Conservation (phyloP, 2,329 filamentous ascomycete species). For the Dactylellina haptotyla region DNA sequence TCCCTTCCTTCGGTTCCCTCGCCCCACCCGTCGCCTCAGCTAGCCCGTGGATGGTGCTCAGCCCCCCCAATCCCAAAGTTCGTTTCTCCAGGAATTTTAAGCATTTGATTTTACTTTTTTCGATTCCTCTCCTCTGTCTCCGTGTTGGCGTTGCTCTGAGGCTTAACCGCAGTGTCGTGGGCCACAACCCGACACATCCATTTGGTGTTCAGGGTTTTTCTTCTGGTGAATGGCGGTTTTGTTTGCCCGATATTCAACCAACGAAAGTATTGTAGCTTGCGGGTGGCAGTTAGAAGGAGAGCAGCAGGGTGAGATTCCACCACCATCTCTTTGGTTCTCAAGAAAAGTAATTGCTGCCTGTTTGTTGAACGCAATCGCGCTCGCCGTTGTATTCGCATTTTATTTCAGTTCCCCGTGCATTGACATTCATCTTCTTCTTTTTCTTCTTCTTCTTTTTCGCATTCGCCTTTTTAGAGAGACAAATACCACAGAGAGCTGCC, state of each 20-base stretch:
- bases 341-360: neutral
- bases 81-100: conserved; percentile 7
- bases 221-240: neutral
- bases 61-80: neutral
- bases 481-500: neutral
- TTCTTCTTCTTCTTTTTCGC: too few relatives aligned
- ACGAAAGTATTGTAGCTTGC: too few relatives aligned
- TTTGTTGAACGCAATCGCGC: neutral
- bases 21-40: conserved; percentile 41
- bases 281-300: conserved; percentile 1
- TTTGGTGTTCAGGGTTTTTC: neutral
- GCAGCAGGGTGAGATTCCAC: neutral
- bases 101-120: neutral
- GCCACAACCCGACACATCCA: neutral
- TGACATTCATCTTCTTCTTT: neutral
- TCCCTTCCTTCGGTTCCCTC: conserved; percentile 41
- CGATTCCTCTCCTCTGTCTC: neutral
- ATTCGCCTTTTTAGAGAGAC: neutral
- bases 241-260: neutral
- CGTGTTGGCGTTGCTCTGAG: conserved; percentile 3
- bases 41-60: conserved; percentile 29
- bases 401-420: neutral
- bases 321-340: neutral
- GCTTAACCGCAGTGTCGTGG: conserved; percentile 1
- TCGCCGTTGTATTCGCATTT: neutral